Percentiles rank a stretch among this genome's conserved stretches.
phyloP scores from a whole-genome alignment of 139 green algal genomes.

The Prasinococcaceae sp. region DNA sequence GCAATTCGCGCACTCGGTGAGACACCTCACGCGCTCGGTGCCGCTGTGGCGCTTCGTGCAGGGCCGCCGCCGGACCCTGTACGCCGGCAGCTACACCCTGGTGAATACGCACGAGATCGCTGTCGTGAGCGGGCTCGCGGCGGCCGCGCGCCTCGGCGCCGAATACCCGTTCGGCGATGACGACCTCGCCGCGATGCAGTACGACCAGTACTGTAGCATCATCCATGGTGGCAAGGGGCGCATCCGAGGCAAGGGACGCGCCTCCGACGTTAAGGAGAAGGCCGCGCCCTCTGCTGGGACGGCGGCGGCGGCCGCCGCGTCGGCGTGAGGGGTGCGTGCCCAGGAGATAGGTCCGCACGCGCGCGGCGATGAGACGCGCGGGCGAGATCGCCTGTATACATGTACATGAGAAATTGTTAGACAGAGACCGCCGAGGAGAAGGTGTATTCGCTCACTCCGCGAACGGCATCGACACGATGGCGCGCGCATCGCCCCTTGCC shows the following conservation, averaged over 20 bases:
- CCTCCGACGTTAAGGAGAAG: too few relatives aligned
- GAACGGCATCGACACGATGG: too few relatives aligned
- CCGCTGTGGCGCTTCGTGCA: slow-evolving; percentile 34
- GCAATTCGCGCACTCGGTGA: slow-evolving; percentile 54
- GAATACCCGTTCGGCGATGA: slow-evolving; percentile 47
- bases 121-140: slow-evolving; percentile 43
- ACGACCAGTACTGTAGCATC: slow-evolving; percentile 1
- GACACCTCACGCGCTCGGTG: slow-evolving; percentile 49
- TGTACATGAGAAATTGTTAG: too few relatives aligned
- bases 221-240: slow-evolving; percentile 2
- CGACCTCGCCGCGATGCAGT: slow-evolving; percentile 25
- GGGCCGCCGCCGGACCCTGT: slow-evolving; percentile 24
- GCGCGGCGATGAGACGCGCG: too few relatives aligned
- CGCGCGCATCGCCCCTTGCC: too few relatives aligned
- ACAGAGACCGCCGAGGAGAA: too few relatives aligned
- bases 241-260: too few relatives aligned
- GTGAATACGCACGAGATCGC: slow-evolving; percentile 56
- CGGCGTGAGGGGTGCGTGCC: not conserved
- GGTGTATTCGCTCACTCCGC: too few relatives aligned
- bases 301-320: too few relatives aligned
- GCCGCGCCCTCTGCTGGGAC: too few relatives aligned
- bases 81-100: slow-evolving; percentile 38
- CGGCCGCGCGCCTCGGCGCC: slow-evolving; percentile 42
- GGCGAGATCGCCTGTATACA: too few relatives aligned
- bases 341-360: not conserved